These are phyloP conservation scores for Botrytis squamosa DNA, from an alignment of 2,329 filamentous ascomycete genomes.

Conservation along the genomic window DNA sequence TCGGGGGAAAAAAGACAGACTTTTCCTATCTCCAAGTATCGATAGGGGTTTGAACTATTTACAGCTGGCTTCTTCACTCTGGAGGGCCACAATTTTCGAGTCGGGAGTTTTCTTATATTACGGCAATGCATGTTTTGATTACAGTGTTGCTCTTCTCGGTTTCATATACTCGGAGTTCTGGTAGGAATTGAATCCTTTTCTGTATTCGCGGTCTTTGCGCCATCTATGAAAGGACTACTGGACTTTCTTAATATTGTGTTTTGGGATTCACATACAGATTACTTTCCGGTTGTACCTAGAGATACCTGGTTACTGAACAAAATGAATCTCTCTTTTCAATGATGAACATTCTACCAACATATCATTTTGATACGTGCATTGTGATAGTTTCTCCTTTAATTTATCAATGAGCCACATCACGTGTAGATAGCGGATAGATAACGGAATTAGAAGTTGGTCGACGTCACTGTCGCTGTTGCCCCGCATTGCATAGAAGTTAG, in stretches of 20 bases:
- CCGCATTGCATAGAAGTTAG: not conserved
- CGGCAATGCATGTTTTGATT: not conserved
- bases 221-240: not conserved
- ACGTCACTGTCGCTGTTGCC: constrained; percentile 16
- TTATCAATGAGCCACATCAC: not conserved
- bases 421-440: constrained; percentile 11
- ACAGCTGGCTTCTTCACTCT: not conserved
- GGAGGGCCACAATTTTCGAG: not conserved
- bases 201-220: constrained; percentile 1
- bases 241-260: constrained; percentile 1
- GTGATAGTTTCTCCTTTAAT: not conserved
- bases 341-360: not conserved
- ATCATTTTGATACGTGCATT: not conserved
- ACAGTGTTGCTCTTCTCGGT: not conserved
- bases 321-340: too few species aligned
- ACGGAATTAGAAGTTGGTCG: not conserved
- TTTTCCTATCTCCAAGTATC: not conserved
- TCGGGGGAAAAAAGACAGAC: not conserved
- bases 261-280: constrained; percentile 8
- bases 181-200: constrained; percentile 1
- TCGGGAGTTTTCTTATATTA: not conserved
- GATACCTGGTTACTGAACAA: not conserved
- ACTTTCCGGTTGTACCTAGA: not conserved
- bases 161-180: constrained; percentile 16
- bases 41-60: not conserved